These are phyloP conservation scores for Catharanthus roseus DNA, from an alignment of 257 asterid species.

Conservation along the genomic window DNA sequence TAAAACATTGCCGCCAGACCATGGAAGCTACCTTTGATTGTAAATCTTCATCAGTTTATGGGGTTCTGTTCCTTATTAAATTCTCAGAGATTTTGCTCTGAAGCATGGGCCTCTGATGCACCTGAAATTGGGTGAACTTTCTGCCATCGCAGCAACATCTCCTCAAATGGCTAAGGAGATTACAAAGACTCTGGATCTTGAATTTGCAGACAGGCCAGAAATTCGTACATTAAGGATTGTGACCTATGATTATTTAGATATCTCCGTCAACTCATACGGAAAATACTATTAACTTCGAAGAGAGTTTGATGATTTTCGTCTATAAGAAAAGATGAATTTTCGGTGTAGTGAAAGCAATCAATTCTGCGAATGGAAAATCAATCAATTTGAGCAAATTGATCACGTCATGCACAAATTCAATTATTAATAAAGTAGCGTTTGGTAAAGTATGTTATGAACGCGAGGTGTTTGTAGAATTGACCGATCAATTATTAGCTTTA, in stretches of 20 bases:
- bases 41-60: not conserved
- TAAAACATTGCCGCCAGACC: not conserved
- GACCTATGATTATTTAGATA: conserved; percentile 9
- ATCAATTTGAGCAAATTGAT: conserved; percentile 8
- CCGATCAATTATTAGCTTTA: not conserved
- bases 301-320: conserved; percentile 10
- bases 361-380: not conserved
- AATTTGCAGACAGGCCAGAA: conserved; percentile 15
- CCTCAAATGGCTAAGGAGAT: conserved; percentile 17
- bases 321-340: conserved; percentile 10
- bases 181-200: not conserved
- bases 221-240: not conserved
- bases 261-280: conserved; percentile 14
- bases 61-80: not conserved
- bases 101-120: conserved; percentile 28
- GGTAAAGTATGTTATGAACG: conserved; percentile 15
- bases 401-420: not conserved
- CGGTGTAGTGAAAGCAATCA: no score
- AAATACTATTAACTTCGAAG: conserved; percentile 17
- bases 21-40: not conserved
- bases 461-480: not conserved
- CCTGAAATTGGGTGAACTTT: conserved; percentile 22
- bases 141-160: conserved; percentile 16
- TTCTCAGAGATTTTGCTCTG: not conserved
- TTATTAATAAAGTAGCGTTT: conserved; percentile 12